Percentiles rank a stretch among this genome's conserved stretches.
Conservation (phyloP, 345 rosid species). For the Brassica cretica region DNA sequence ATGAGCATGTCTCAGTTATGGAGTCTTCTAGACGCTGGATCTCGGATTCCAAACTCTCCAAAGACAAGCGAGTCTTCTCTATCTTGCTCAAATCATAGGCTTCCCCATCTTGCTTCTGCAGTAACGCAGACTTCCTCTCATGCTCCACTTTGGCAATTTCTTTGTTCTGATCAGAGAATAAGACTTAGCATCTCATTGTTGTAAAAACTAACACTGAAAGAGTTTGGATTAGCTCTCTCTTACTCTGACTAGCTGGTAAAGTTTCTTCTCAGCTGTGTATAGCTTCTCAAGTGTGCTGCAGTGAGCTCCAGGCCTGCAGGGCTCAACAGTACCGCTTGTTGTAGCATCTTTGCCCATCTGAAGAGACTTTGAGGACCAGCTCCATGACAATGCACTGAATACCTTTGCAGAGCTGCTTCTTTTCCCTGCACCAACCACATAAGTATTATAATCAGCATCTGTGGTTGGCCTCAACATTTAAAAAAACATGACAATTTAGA, state of each 20-base stretch:
- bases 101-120: constrained; percentile 71
- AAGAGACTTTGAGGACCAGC: constrained; percentile 83
- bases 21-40: constrained; percentile 56
- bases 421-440: constrained; percentile 55
- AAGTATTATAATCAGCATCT: constrained; percentile 17
- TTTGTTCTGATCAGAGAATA: constrained; percentile 60
- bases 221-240: constrained; percentile 29
- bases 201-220: constrained; percentile 6
- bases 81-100: constrained; percentile 50
- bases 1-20: constrained; percentile 55
- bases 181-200: not conserved
- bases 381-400: constrained; percentile 87
- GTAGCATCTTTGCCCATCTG: constrained; percentile 51
- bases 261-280: constrained; percentile 73
- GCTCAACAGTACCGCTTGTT: constrained; percentile 49
- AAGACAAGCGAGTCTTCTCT: constrained; percentile 58
- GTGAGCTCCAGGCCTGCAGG: constrained; percentile 91
- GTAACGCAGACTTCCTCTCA: constrained; percentile 61
- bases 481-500: not conserved
- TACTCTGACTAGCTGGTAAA: constrained; percentile 81
- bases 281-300: constrained; percentile 70
- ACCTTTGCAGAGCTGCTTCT: constrained; percentile 83
- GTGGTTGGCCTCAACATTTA: constrained; percentile 4
- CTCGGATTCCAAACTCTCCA: constrained; percentile 62
- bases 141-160: constrained; percentile 68